Conservation (phyloP, 139 green algal genomes). For the Deuterostichococcus epilithicus region DNA sequence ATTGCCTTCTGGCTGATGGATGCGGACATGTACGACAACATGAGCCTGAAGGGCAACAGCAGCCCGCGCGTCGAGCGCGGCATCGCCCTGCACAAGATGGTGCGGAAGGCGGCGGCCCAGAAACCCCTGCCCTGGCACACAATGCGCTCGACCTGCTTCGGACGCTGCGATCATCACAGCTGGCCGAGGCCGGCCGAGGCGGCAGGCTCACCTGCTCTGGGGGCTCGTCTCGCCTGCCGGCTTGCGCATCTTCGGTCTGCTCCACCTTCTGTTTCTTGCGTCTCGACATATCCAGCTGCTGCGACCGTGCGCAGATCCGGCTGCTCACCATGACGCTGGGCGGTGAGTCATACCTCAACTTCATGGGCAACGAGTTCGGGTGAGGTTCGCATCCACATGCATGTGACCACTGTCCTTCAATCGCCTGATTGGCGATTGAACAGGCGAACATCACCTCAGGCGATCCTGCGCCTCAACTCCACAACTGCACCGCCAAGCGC, state of each 20-base stretch:
- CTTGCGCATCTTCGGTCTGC: too few species aligned
- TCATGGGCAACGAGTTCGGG: constrained; percentile 97
- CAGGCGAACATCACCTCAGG: too few species aligned
- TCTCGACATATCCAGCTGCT: too few species aligned
- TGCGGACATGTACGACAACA: constrained; percentile 96
- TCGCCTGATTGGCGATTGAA: too few species aligned
- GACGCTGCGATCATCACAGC: neutral
- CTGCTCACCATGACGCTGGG: constrained; percentile 91
- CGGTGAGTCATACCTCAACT: constrained; percentile 94
- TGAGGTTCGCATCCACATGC: neutral
- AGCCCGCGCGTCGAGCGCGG: constrained; percentile 77
- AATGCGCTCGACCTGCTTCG: too few species aligned
- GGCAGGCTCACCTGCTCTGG: too few species aligned
- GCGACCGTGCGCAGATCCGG: constrained; percentile 66
- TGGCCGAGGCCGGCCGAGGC: neutral
- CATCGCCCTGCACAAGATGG: constrained; percentile 97
- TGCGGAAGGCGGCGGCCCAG: constrained; percentile 24
- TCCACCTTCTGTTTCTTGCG: too few species aligned
- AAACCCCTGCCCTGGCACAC: too few species aligned
- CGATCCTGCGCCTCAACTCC: too few species aligned
- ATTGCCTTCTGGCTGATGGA: constrained; percentile 99
- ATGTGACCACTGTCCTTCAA: too few species aligned
- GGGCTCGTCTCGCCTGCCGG: too few species aligned
- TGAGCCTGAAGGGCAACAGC: constrained; percentile 53
- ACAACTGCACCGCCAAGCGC: too few species aligned